phyloP scores from a whole-genome alignment of 345 rosid species.

The Bretschneidera sinensis region DNA sequence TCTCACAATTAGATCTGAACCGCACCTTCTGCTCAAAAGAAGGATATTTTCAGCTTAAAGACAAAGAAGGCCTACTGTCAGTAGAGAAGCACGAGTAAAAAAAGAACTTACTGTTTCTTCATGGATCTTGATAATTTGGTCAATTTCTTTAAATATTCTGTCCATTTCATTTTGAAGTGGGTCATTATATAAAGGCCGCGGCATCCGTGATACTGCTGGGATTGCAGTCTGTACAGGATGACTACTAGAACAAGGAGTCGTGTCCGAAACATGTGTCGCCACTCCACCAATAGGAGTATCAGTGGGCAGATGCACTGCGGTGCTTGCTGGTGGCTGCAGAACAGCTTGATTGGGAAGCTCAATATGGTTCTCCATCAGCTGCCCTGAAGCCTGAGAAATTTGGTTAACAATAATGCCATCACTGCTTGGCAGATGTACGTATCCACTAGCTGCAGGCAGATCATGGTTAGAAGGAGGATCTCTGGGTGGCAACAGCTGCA shows the following conservation, averaged over 20 bases:
- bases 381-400: conserved; percentile 12
- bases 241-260: conserved; percentile 18
- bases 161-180: conserved; percentile 66
- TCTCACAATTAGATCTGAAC: conserved; percentile 41
- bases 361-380: conserved; percentile 13
- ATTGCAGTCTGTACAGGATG: conserved; percentile 23
- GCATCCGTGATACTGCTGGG: conserved; percentile 18
- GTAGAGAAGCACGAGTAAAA: conserved; percentile 10
- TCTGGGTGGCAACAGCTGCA: conserved; percentile 10
- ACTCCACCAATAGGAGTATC: conserved; percentile 9
- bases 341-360: conserved; percentile 15
- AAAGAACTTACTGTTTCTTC: conserved; percentile 38
- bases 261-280: conserved; percentile 14
- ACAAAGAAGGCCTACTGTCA: not conserved
- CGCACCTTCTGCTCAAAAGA: conserved; percentile 41
- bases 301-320: conserved; percentile 4
- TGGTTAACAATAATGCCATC: conserved; percentile 10
- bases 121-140: conserved; percentile 22
- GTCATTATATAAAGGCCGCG: conserved; percentile 23
- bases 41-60: conserved; percentile 9
- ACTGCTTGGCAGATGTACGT: conserved; percentile 15
- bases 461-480: conserved; percentile 7
- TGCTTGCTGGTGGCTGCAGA: conserved; percentile 8
- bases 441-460: conserved; percentile 20
- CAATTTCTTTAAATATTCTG: conserved; percentile 32